Evolutionary conservation across 495 filamentous ascomycete genomes (phyloP).

Genomic region (Talaromyces wortmannii): DNA sequence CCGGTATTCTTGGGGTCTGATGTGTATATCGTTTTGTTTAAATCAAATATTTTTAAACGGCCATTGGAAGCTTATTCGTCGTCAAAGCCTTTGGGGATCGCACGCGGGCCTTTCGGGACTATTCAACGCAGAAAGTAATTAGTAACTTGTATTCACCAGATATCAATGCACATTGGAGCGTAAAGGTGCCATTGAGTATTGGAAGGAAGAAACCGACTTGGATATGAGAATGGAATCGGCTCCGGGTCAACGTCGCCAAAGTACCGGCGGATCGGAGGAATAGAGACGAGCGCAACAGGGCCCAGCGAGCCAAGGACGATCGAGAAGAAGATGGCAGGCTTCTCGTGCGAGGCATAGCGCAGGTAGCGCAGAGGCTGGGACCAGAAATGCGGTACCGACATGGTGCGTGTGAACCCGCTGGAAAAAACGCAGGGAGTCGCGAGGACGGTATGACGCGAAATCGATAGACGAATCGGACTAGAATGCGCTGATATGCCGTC

Average conservation of each 20-base stretch:
- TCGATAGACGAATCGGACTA: too few relatives aligned
- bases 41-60: too few relatives aligned
- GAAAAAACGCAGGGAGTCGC: neutral
- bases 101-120: constrained; percentile 74
- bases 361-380: constrained; percentile 71
- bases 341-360: constrained; percentile 78
- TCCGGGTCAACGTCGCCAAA: constrained; percentile 66
- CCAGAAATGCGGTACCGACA: constrained; percentile 78
- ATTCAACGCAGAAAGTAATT: constrained; percentile 1
- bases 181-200: too few relatives aligned
- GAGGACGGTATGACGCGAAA: neutral
- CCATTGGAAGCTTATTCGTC: constrained; percentile 39
- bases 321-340: constrained; percentile 84
- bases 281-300: constrained; percentile 57
- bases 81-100: constrained; percentile 68
- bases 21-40: too few relatives aligned
- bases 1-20: neutral
- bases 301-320: constrained; percentile 63
- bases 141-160: neutral
- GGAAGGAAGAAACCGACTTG: constrained; percentile 51
- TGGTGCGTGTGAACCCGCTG: constrained; percentile 30
- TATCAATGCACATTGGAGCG: constrained; percentile 3
- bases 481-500: too few relatives aligned
- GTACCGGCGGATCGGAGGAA: constrained; percentile 59
- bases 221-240: constrained; percentile 82